Percentiles rank a stretch among this genome's conserved stretches.
Conservation (phyloP, 1,284 basidiomycete species). For the Peniophora sp. region DNA sequence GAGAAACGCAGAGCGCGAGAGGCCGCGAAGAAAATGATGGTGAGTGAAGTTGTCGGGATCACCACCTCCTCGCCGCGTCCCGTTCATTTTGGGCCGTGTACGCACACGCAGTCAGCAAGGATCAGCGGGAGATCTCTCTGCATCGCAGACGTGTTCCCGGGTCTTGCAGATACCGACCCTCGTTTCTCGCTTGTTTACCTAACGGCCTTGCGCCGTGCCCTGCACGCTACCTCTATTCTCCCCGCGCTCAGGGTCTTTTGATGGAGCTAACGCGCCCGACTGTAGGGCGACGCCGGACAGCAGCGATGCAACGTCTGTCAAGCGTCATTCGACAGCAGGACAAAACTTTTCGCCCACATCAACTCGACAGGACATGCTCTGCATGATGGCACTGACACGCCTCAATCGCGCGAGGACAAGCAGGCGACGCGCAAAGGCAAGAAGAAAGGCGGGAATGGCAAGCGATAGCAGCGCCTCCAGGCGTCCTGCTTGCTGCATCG, state of each 20-base stretch:
- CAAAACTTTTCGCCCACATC: constrained; percentile 77
- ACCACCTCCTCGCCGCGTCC: background rate
- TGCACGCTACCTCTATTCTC: background rate
- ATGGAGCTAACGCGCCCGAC: background rate
- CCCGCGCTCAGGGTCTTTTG: constrained; percentile 1
- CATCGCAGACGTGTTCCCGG: too few species aligned
- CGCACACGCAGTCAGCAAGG: background rate
- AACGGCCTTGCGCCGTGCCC: too few species aligned
- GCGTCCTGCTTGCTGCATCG: background rate
- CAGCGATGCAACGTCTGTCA: constrained; percentile 71
- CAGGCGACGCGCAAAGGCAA: constrained; percentile 13
- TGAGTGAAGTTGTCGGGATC: constrained; percentile 13
- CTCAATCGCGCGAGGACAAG: constrained; percentile 14
- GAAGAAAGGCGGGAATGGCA: constrained; percentile 34
- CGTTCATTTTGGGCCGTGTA: constrained; percentile 3
- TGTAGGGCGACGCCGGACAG: background rate
- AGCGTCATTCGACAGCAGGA: constrained; percentile 59
- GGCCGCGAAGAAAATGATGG: constrained; percentile 58
- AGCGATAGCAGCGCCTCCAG: too few species aligned
- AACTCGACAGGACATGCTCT: constrained; percentile 68
- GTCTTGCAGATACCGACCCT: too few species aligned
- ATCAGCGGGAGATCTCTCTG: too few species aligned
- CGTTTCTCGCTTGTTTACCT: too few species aligned
- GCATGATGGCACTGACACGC: constrained; percentile 24
- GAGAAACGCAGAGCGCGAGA: constrained; percentile 77